A percentile compares a stretch with the other conserved stretches of the same genome.
Conservation (phyloP, 108 stramenopile genomes). For the Ochromonas danica region DNA sequence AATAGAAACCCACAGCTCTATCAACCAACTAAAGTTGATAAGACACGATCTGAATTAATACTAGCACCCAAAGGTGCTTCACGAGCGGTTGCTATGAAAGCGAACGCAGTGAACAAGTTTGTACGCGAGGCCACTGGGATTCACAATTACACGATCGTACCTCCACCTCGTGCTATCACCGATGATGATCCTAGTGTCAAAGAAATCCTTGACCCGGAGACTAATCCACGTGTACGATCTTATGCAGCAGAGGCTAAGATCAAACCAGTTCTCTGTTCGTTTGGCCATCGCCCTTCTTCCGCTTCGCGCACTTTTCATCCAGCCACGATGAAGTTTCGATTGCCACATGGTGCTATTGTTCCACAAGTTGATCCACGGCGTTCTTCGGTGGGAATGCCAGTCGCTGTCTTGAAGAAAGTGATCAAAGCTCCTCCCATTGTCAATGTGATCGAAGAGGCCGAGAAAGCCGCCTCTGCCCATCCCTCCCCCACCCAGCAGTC, state of each 20-base stretch:
- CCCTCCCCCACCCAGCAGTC: not conserved
- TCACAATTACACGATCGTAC: slow-evolving; percentile 22
- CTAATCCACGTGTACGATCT: not conserved
- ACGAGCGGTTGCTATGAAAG: slow-evolving; percentile 18
- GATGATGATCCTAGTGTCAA: not conserved
- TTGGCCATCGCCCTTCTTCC: slow-evolving; percentile 14
- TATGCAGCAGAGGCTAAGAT: slow-evolving; percentile 12
- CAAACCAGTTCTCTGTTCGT: not conserved
- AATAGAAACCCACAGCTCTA: not conserved
- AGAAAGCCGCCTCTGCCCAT: not conserved
- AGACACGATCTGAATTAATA: not conserved
- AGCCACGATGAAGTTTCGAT: slow-evolving; percentile 10
- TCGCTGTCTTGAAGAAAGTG: slow-evolving; percentile 7
- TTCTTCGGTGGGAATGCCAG: not conserved
- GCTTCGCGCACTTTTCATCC: slow-evolving; percentile 25
- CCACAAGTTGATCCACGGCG: not conserved
- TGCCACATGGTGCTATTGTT: not conserved
- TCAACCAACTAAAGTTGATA: not conserved
- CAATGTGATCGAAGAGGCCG: not conserved
- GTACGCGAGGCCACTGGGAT: slow-evolving; percentile 8
- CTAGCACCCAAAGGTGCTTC: not conserved
- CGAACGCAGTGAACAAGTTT: slow-evolving; percentile 8
- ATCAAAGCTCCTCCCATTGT: not conserved
- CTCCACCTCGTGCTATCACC: not conserved
- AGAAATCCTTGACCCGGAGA: not conserved